phyloP scores from a whole-genome alignment of 768 basidiomycete genomes.

The Cystofilobasidium capitatum region DNA sequence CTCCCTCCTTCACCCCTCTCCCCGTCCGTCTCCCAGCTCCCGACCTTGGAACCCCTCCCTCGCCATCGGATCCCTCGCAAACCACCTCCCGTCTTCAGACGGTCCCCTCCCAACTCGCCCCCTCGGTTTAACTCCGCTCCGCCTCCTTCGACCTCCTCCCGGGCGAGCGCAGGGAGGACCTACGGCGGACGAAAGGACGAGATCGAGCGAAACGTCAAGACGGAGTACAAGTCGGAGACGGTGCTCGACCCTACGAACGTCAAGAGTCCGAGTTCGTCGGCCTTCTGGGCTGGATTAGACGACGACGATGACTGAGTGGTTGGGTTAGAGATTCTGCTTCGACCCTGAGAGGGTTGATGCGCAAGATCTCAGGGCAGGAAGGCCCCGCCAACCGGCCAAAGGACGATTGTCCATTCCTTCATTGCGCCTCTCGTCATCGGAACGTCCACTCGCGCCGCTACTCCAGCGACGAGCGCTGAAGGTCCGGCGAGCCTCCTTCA shows the following conservation, averaged over 20 bases:
- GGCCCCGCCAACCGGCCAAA: no score
- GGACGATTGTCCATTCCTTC: no score
- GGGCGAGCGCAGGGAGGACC: background rate
- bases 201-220: background rate
- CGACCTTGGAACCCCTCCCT: background rate
- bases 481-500: no score
- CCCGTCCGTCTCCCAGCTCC: background rate
- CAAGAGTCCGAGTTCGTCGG: slow-evolving; percentile 4
- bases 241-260: background rate
- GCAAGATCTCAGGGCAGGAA: no score
- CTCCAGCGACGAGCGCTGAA: no score
- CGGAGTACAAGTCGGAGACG: background rate
- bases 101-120: no score
- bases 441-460: no score
- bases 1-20: background rate
- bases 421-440: no score
- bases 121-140: background rate
- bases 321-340: background rate
- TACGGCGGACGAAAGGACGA: background rate
- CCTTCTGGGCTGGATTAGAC: background rate
- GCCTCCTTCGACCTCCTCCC: background rate
- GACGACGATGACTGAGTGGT: background rate
- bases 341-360: no score
- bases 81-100: background rate
- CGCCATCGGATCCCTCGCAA: background rate